phyloP scores from a whole-genome alignment of 75 land plant genomes.

The Sequoia sempervirens region DNA sequence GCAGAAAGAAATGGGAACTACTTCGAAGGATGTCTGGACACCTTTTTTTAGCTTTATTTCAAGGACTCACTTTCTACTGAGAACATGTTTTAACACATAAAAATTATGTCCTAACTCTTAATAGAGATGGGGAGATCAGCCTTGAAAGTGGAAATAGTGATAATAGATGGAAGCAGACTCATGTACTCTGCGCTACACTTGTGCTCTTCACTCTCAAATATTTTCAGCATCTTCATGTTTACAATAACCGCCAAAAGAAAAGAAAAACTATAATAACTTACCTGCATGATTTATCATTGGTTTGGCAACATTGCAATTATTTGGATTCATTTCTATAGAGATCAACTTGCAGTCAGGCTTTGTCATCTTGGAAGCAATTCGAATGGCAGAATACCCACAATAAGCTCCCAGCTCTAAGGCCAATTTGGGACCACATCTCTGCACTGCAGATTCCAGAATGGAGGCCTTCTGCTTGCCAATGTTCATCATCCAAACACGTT shows the following conservation, averaged over 20 bases:
- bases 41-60: too few relatives aligned
- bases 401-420: background rate
- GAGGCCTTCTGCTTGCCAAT: background rate
- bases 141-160: slow-evolving; percentile 10
- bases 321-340: slow-evolving; percentile 11
- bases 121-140: background rate
- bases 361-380: too few relatives aligned
- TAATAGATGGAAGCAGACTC: background rate
- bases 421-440: too few relatives aligned
- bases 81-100: too few relatives aligned
- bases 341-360: slow-evolving; percentile 4
- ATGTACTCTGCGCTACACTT: slow-evolving; percentile 7
- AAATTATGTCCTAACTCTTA: background rate
- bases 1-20: too few relatives aligned
- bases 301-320: slow-evolving; percentile 6
- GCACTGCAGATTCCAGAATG: background rate
- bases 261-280: background rate
- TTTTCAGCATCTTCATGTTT: too few relatives aligned
- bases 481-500: background rate
- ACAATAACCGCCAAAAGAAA: too few relatives aligned
- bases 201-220: too few relatives aligned
- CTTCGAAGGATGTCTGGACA: too few relatives aligned
- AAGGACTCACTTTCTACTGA: too few relatives aligned
- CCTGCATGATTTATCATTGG: slow-evolving; percentile 17
- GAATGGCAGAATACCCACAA: too few relatives aligned